These are phyloP conservation scores for Penicillium cataractarum DNA, from an alignment of 495 filamentous ascomycete genomes.

Conservation along the genomic window DNA sequence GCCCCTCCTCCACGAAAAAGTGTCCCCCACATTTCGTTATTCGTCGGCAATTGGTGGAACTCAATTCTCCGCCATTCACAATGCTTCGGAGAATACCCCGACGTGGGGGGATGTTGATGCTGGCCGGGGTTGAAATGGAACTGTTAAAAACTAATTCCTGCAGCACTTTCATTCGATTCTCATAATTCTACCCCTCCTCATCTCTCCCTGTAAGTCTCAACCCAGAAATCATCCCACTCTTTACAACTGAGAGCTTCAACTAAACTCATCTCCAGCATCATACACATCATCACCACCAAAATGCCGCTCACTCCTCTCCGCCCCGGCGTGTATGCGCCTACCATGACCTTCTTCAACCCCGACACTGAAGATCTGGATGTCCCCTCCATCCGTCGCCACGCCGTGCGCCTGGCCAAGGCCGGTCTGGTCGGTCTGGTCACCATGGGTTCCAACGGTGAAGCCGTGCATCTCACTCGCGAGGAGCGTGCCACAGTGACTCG, in stretches of 20 bases:
- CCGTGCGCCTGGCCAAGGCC: slow-evolving; percentile 76
- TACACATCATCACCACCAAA: slow-evolving; percentile 14
- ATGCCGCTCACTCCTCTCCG: slow-evolving; percentile 65
- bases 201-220: not conserved
- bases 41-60: slow-evolving; percentile 29
- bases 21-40: slow-evolving; percentile 25
- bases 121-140: not conserved
- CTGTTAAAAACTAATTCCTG: slow-evolving; percentile 5
- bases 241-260: not conserved
- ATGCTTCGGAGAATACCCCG: slow-evolving; percentile 29
- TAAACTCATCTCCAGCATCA: not conserved
- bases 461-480: slow-evolving; percentile 74
- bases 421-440: slow-evolving; percentile 83
- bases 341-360: slow-evolving; percentile 87
- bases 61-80: slow-evolving; percentile 29
- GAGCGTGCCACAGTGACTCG: slow-evolving; percentile 77
- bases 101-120: slow-evolving; percentile 29
- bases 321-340: slow-evolving; percentile 85
- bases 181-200: not conserved
- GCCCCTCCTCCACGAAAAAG: slow-evolving; percentile 12
- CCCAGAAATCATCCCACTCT: no score
- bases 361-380: slow-evolving; percentile 83
- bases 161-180: not conserved
- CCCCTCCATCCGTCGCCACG: slow-evolving; percentile 75
- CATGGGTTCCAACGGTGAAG: slow-evolving; percentile 91